Base-by-base conservation (phyloP, 2,329 filamentous ascomycete species). In the Domatiomyces catenatus region DNA sequence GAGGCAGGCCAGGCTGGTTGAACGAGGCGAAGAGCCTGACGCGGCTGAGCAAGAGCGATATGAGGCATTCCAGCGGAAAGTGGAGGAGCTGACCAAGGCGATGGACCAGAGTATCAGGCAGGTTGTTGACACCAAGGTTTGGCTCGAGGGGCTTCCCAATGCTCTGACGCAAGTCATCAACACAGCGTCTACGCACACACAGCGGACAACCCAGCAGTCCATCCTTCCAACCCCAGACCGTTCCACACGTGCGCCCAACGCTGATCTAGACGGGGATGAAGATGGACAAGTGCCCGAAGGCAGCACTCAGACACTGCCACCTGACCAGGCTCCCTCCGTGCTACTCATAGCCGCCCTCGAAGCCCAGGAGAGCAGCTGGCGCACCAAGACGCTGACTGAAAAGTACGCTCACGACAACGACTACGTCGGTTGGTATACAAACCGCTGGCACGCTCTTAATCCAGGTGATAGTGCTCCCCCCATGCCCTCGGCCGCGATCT, bases 371-470 rank as follows among this genome's bases (percentile, higher is more conserved):
- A 48, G 49, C 32, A 8, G 17, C 46, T 56, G 50, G 56, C 48
- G 39, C 19, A 50, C 44, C 48, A 67, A 65, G 56, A 52, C 52
- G 20, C 47, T 57, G 28, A 58, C 54, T 8, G 53, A 53, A 15
- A 67, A 75, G 51, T 85, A 84, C 61, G 70, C 75, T 3, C 66
- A 69, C 7, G 71, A 83, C 59, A 77, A 81, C 56, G 67, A 72
- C 48, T 84, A 84, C 63, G 67, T 71, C 46, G 69, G 70, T 19
- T 84, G 83, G 69, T 77, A 79, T 60, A 67, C 70, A 7, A 65
- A 76, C n/a, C 69, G 82, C 2, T 79, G 83, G 61, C 77, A 82
- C 56, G 73, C 79, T 24, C 72, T 72, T 47, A 67, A 78, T 55
- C 70, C 69, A 1, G 71, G 71, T n/a, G 69, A 76, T 48, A 67